Percentiles rank a stretch among this genome's conserved stretches.
These are phyloP conservation scores for Calocybe indica DNA, from an alignment of 768 basidiomycete species.

Conservation along the genomic window DNA sequence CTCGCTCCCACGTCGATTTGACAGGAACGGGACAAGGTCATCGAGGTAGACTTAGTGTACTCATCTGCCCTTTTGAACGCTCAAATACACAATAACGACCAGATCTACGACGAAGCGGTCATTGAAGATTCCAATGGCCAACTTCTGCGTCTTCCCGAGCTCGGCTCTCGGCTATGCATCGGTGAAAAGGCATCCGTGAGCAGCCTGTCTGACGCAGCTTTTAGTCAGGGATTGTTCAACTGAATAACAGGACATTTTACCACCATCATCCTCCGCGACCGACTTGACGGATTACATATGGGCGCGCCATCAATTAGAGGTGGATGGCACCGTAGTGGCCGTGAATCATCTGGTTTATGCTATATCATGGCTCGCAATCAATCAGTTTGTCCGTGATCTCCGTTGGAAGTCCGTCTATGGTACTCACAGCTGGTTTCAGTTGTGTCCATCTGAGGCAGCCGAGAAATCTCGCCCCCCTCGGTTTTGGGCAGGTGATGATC, in stretches of 20 bases:
- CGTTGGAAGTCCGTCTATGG: background rate
- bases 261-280: conserved; percentile 41
- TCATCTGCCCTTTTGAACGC: conserved; percentile 1
- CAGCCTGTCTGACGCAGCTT: conserved; percentile 6
- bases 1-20: background rate
- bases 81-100: conserved; percentile 6
- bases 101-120: conserved; percentile 83
- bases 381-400: conserved; percentile 60
- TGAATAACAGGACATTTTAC: conserved; percentile 57
- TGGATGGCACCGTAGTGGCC: conserved; percentile 59
- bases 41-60: conserved; percentile 51
- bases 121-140: conserved; percentile 60
- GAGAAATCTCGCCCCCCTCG: conserved; percentile 58
- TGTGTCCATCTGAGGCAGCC: conserved; percentile 52
- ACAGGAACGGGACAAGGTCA: conserved; percentile 37
- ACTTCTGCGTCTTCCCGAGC: conserved; percentile 70
- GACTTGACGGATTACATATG: conserved; percentile 41
- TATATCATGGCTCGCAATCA: conserved; percentile 82
- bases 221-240: conserved; percentile 1
- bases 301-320: conserved; percentile 34
- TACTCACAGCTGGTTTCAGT: conserved; percentile 31
- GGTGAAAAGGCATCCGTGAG: conserved; percentile 74
- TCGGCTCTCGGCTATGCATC: conserved; percentile 68
- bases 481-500: conserved; percentile 68
- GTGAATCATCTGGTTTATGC: conserved; percentile 76